These are phyloP conservation scores for Geranium rotundifolium DNA, from an alignment of 345 rosid species.

Conservation along the genomic window DNA sequence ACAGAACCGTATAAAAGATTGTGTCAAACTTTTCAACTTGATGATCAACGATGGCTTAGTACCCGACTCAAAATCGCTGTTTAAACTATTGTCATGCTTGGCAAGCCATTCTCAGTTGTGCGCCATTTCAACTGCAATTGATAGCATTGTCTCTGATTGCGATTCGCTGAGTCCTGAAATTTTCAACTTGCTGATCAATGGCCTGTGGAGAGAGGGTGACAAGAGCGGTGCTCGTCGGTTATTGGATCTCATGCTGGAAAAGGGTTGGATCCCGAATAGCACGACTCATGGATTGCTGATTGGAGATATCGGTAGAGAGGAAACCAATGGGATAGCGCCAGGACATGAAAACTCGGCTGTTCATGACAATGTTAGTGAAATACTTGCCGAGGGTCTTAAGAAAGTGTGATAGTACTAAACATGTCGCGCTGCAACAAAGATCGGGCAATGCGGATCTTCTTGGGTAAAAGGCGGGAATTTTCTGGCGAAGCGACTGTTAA, in stretches of 20 bases:
- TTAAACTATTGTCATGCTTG: slow-evolving; percentile 19
- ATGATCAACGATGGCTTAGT: slow-evolving; percentile 28
- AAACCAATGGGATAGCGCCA: slow-evolving; percentile 8
- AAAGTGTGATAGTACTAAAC: no score
- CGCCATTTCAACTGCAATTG: slow-evolving; percentile 16
- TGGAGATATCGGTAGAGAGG: slow-evolving; percentile 18
- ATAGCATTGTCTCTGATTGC: slow-evolving; percentile 12
- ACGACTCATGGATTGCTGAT: slow-evolving; percentile 33
- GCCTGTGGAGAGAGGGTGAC: slow-evolving; percentile 40
- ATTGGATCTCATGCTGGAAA: slow-evolving; percentile 42
- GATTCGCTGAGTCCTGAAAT: slow-evolving; percentile 21
- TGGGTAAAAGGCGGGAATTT: no score
- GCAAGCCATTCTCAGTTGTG: slow-evolving; percentile 14
- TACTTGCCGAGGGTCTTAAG: slow-evolving; percentile 25
- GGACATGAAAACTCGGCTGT: slow-evolving; percentile 4
- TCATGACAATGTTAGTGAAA: slow-evolving; percentile 26
- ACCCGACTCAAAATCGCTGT: slow-evolving; percentile 25
- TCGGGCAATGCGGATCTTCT: no score
- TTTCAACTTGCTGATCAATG: slow-evolving; percentile 23
- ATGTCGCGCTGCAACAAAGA: no score
- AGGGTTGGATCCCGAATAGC: slow-evolving; percentile 42
- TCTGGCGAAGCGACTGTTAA: no score
- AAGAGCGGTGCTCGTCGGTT: slow-evolving; percentile 20
- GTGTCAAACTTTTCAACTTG: slow-evolving; percentile 22
- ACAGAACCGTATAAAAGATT: slow-evolving; percentile 17